Evolutionary conservation across 2,329 filamentous ascomycete genomes (phyloP).

Genomic region (Botrytis byssoidea): DNA sequence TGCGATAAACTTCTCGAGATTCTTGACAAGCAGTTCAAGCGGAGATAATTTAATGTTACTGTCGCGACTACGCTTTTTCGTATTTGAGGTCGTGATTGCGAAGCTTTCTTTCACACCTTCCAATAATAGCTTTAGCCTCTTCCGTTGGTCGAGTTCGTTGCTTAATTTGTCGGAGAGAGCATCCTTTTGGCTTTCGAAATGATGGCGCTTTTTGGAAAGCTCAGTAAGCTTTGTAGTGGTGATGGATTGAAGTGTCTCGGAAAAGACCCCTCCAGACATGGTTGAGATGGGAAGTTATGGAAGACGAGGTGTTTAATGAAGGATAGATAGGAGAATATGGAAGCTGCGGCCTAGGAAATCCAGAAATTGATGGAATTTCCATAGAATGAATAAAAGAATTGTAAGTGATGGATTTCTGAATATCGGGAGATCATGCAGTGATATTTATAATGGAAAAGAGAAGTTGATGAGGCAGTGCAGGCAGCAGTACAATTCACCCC

Average conservation of each 20-base stretch:
- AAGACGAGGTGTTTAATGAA: not conserved
- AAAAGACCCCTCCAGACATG: conserved; percentile 44
- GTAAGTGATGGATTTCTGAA: not conserved
- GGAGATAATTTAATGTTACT: conserved; percentile 20
- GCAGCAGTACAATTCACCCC: not conserved
- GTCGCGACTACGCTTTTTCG: conserved; percentile 23
- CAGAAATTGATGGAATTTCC: not conserved
- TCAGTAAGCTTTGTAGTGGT: conserved; percentile 57
- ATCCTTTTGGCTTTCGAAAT: conserved; percentile 49
- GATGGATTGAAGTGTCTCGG: conserved; percentile 54
- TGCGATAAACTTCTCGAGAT: conserved; percentile 51
- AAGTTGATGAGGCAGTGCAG: not conserved
- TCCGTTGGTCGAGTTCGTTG: conserved; percentile 38
- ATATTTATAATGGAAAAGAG: not conserved
- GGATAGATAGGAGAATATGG: not conserved
- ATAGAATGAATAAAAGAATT: not conserved
- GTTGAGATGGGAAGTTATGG: conserved; percentile 13
- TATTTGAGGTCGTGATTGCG: conserved; percentile 29
- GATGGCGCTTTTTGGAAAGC: conserved; percentile 50
- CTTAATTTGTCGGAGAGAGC: conserved; percentile 40
- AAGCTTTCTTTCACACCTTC: conserved; percentile 38
- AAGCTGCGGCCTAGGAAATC: not conserved
- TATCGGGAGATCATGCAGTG: not conserved
- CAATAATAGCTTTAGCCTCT: conserved; percentile 40
- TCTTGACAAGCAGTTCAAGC: conserved; percentile 38